These are phyloP conservation scores for Obelidium mucronatum DNA, from an alignment of 192 early-diverging fungal species.

Conservation along the genomic window DNA sequence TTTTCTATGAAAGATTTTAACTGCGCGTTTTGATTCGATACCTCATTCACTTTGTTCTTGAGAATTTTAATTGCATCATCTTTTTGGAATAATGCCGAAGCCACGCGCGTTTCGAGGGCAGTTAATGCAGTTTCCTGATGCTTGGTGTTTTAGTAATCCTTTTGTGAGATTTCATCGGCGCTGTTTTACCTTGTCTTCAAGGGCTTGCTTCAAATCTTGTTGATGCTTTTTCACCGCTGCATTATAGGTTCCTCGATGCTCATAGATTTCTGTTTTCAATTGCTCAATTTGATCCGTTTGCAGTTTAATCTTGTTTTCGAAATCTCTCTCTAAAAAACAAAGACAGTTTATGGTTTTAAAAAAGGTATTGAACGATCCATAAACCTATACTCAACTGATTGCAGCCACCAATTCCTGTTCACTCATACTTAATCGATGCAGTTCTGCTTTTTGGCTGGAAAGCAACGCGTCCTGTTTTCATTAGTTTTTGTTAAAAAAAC, in stretches of 20 bases:
- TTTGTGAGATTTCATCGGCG: background rate
- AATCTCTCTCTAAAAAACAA: constrained; percentile 39
- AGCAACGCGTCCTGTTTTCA: constrained; percentile 46
- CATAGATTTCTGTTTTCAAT: constrained; percentile 33
- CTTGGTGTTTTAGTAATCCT: too few species aligned
- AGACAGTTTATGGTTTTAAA: constrained; percentile 11
- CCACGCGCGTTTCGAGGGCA: constrained; percentile 54
- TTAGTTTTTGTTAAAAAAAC: background rate
- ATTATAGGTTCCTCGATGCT: background rate
- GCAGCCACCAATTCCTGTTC: constrained; percentile 44
- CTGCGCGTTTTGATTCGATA: constrained; percentile 44
- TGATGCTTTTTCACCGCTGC: constrained; percentile 29
- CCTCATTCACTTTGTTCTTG: constrained; percentile 50
- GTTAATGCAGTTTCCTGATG: constrained; percentile 54
- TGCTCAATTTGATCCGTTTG: constrained; percentile 35
- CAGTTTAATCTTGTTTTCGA: constrained; percentile 38
- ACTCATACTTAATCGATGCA: constrained; percentile 52
- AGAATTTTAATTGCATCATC: constrained; percentile 53
- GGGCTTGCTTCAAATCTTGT: constrained; percentile 34
- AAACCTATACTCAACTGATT: constrained; percentile 38
- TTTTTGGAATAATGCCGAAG: constrained; percentile 47
- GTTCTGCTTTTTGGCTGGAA: constrained; percentile 53
- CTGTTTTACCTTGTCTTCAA: constrained; percentile 56
- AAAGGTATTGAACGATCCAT: background rate
- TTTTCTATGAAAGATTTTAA: constrained; percentile 58